phyloP scores from a whole-genome alignment of 163 green algal species.

The Trebouxiophyceae sp. region DNA sequence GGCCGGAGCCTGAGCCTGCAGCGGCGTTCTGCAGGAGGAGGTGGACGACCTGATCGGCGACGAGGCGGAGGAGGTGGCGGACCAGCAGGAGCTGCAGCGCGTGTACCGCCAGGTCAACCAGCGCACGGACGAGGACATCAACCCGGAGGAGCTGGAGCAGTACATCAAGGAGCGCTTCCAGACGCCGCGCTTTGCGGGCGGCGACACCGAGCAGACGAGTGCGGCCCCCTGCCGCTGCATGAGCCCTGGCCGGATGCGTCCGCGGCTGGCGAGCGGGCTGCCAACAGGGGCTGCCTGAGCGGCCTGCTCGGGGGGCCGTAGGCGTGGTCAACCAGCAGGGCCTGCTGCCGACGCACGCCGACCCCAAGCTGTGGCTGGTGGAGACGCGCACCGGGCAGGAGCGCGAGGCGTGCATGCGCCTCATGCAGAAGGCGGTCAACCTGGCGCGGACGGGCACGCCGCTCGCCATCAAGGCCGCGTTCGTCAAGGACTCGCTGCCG shows the following conservation, averaged over 20 bases:
- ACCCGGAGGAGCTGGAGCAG: slow-evolving; percentile 64
- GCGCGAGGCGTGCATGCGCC: slow-evolving; percentile 68
- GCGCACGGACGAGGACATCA: slow-evolving; percentile 30
- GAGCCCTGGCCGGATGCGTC: too few relatives aligned
- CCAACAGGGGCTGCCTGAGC: too few relatives aligned
- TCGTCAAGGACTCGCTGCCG: slow-evolving; percentile 88
- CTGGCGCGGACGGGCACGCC: slow-evolving; percentile 35
- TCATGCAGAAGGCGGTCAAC: slow-evolving; percentile 92
- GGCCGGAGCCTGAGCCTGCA: too few relatives aligned
- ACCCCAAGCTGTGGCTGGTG: slow-evolving; percentile 88
- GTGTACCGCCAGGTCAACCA: slow-evolving; percentile 14
- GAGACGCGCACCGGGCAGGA: slow-evolving; percentile 66
- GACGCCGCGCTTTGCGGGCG: too few relatives aligned
- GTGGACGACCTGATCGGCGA: slow-evolving; percentile 70
- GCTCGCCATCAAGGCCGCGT: slow-evolving; percentile 78
- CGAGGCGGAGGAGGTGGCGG: slow-evolving; percentile 37
- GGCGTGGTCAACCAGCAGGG: slow-evolving; percentile 77
- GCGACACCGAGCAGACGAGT: too few relatives aligned
- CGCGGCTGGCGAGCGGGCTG: too few relatives aligned
- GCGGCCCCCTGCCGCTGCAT: too few relatives aligned
- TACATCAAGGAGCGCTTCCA: slow-evolving; percentile 69
- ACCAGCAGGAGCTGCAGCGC: slow-evolving; percentile 22
- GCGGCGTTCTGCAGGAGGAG: slow-evolving; percentile 50
- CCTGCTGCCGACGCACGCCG: slow-evolving; percentile 81
- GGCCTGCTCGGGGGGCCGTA: too few relatives aligned